Evolutionary conservation across 1,284 basidiomycete genomes (phyloP).

Genomic region (Rhodotorula sp.): DNA sequence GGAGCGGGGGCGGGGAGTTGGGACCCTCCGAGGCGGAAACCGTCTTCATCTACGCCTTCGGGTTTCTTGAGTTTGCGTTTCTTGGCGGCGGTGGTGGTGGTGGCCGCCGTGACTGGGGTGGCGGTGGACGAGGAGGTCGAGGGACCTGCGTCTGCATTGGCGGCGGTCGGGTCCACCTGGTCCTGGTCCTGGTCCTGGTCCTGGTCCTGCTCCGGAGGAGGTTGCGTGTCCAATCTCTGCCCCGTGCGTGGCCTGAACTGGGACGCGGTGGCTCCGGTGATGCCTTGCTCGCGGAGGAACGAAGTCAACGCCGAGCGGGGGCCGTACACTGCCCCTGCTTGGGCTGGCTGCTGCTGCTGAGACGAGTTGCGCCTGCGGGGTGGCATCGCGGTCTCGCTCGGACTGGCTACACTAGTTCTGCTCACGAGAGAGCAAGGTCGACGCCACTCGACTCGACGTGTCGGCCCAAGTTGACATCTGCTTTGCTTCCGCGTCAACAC

Average conservation of each 20-base stretch:
- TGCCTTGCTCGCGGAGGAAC: slow-evolving; percentile 79
- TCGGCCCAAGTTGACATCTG: neutral
- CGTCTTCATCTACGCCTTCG: slow-evolving; percentile 2
- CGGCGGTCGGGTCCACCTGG: slow-evolving; percentile 22
- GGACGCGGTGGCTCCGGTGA: slow-evolving; percentile 62
- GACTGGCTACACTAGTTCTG: neutral
- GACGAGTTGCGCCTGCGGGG: slow-evolving; percentile 3
- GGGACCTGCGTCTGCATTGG: slow-evolving; percentile 14
- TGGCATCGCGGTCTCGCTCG: neutral
- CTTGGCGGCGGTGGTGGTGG: slow-evolving; percentile 2
- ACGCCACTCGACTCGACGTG: too few relatives aligned
- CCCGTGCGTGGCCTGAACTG: slow-evolving; percentile 1
- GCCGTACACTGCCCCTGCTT: slow-evolving; percentile 52
- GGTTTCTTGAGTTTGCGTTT: slow-evolving; percentile 25
- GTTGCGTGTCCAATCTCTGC: neutral
- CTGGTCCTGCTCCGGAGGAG: slow-evolving; percentile 12
- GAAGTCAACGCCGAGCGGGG: slow-evolving; percentile 90
- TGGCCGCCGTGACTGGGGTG: neutral
- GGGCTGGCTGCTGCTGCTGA: neutral
- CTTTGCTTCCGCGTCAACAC: neutral
- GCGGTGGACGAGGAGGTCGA: neutral
- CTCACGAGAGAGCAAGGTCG: too few relatives aligned
- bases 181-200: too few relatives aligned
- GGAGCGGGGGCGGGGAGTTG: slow-evolving; percentile 1
- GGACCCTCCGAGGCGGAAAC: slow-evolving; percentile 23